Percentiles rank a stretch among this genome's conserved stretches.
Evolutionary conservation across 257 asterid genomes (phyloP).

Genomic region (Paraleonurus japonicus): DNA sequence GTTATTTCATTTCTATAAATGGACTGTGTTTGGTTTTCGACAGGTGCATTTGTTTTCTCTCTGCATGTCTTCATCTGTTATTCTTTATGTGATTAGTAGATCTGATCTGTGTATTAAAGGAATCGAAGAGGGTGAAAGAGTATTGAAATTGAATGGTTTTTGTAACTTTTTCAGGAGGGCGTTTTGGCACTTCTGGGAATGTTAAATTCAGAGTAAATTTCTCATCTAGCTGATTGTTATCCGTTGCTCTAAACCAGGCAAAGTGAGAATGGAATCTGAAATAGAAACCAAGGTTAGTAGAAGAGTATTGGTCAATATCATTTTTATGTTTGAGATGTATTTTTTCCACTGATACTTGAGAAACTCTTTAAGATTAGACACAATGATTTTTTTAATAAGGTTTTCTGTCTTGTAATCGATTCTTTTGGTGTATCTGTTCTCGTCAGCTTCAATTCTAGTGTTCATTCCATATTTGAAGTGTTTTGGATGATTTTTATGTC

Average conservation of each 20-base stretch:
- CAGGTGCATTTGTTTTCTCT: background rate
- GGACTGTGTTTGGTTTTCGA: background rate
- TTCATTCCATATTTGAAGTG: background rate
- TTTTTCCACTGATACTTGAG: background rate
- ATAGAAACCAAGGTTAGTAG: slow-evolving; percentile 73
- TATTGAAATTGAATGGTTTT: background rate
- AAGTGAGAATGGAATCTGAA: slow-evolving; percentile 69
- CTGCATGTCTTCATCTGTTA: background rate
- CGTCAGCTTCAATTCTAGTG: background rate
- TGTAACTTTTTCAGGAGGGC: slow-evolving; percentile 20
- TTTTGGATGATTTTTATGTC: background rate
- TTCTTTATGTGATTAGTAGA: slow-evolving; percentile 14
- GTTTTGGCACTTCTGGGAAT: slow-evolving; percentile 37
- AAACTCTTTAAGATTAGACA: background rate
- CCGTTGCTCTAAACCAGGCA: slow-evolving; percentile 31
- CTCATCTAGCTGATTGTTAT: slow-evolving; percentile 27
- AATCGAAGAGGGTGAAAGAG: background rate
- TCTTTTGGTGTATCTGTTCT: background rate
- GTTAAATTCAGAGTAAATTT: slow-evolving; percentile 46
- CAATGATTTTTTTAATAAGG: background rate
- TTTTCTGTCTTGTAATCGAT: background rate
- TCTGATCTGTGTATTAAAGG: slow-evolving; percentile 40
- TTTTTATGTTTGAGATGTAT: background rate
- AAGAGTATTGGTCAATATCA: background rate
- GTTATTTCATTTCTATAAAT: background rate